These are phyloP conservation scores for Mucor irregularis DNA, from an alignment of 371 early-diverging fungal species.

Conservation along the genomic window DNA sequence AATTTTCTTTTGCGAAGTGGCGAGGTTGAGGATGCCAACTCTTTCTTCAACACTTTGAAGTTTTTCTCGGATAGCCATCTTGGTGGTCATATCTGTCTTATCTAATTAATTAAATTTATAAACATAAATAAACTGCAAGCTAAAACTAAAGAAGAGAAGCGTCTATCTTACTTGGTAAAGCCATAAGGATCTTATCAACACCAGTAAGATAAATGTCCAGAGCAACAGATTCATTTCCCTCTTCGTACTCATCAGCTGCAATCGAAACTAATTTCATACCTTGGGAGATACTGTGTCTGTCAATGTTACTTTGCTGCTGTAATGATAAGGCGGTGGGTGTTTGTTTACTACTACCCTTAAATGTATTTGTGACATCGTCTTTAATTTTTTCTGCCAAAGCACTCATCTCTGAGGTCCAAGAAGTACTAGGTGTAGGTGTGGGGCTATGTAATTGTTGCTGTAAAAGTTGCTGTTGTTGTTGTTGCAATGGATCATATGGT, in stretches of 20 bases:
- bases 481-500: slow-evolving; percentile 17
- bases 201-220: slow-evolving; percentile 57
- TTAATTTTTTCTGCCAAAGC: slow-evolving; percentile 36
- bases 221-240: slow-evolving; percentile 49
- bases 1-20: slow-evolving; percentile 16
- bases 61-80: slow-evolving; percentile 32
- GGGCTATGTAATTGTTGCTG: slow-evolving; percentile 9
- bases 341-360: slow-evolving; percentile 5
- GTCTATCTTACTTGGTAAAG: slow-evolving; percentile 59
- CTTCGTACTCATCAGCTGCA: slow-evolving; percentile 57
- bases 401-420: slow-evolving; percentile 45
- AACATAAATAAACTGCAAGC: background rate
- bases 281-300: slow-evolving; percentile 49
- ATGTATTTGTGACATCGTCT: slow-evolving; percentile 25
- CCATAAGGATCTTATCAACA: slow-evolving; percentile 52
- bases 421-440: slow-evolving; percentile 31
- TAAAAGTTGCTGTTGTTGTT: background rate
- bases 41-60: slow-evolving; percentile 41
- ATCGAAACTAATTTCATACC: slow-evolving; percentile 58
- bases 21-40: slow-evolving; percentile 38
- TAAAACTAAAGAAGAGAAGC: background rate
- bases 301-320: slow-evolving; percentile 14
- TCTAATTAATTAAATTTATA: slow-evolving; percentile 16
- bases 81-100: slow-evolving; percentile 33
- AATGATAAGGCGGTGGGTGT: background rate